Evolutionary conservation across 192 early-diverging fungal species (phyloP).

Genomic region (Coemansia sp.): DNA sequence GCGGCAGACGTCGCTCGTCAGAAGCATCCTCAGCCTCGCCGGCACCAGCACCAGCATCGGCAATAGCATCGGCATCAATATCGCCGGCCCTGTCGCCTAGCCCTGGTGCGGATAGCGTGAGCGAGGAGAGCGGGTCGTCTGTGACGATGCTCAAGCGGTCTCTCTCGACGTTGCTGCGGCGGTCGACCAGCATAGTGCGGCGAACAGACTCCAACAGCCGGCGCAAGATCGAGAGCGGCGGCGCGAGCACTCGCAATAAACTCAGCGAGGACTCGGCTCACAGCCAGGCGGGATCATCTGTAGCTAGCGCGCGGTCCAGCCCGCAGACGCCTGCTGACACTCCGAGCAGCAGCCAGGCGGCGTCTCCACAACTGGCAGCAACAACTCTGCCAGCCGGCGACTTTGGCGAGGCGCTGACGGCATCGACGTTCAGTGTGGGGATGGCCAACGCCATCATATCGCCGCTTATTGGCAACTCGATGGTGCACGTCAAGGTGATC

Average conservation of each 20-base stretch:
- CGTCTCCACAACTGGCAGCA: background rate
- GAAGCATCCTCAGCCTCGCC: background rate
- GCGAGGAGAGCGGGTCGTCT: conserved; percentile 2
- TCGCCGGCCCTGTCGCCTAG: background rate
- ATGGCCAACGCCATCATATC: conserved; percentile 19
- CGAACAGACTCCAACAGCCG: conserved; percentile 7
- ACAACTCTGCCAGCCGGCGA: background rate
- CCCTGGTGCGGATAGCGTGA: background rate
- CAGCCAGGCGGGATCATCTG: background rate
- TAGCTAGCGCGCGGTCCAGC: background rate
- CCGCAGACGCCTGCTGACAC: background rate
- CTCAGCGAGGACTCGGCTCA: conserved; percentile 9
- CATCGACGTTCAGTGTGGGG: conserved; percentile 35
- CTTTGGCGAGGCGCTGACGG: conserved; percentile 17
- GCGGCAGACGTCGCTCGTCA: conserved; percentile 8
- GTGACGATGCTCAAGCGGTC: conserved; percentile 35
- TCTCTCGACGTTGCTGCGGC: conserved; percentile 41
- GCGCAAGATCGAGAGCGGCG: background rate
- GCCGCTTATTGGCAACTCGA: conserved; percentile 51
- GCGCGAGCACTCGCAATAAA: conserved; percentile 1
- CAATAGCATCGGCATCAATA: background rate
- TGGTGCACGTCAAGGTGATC: conserved; percentile 50
- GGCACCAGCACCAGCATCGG: background rate
- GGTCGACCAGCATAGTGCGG: conserved; percentile 43
- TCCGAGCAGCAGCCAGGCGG: background rate